Conservation (phyloP, 345 rosid species). For the Hypericum androsaemum region DNA sequence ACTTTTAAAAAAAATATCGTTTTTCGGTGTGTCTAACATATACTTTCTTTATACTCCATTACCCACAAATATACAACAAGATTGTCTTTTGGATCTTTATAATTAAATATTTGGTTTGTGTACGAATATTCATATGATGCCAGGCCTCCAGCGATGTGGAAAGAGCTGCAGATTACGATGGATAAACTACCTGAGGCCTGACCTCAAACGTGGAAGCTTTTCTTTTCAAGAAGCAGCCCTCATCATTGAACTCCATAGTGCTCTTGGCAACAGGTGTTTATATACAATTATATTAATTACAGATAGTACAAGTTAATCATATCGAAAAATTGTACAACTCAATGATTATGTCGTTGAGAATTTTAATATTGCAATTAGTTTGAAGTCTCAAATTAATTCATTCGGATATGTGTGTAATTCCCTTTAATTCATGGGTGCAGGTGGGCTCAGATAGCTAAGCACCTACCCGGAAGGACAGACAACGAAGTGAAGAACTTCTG, state of each 20-base stretch:
- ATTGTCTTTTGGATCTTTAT: not conserved
- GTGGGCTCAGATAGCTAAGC: slow-evolving; percentile 29
- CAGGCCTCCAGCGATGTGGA: slow-evolving; percentile 93
- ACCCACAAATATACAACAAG: no score
- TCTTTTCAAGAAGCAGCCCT: slow-evolving; percentile 90
- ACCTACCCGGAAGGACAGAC: slow-evolving; percentile 26
- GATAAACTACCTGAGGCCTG: slow-evolving; percentile 93
- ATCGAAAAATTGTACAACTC: no score
- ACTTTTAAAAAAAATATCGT: no score
- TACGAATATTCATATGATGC: not conserved
- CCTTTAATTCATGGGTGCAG: not conserved
- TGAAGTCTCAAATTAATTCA: not conserved
- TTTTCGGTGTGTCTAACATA: no score
- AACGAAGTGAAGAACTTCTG: slow-evolving; percentile 29
- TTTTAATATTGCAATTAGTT: not conserved
- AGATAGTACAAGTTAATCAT: no score
- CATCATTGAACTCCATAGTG: slow-evolving; percentile 85
- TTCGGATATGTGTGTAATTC: not conserved
- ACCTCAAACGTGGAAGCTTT: slow-evolving; percentile 91
- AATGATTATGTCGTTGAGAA: not conserved
- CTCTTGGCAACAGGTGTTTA: slow-evolving; percentile 77
- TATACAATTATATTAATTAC: no score
- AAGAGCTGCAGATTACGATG: slow-evolving; percentile 96
- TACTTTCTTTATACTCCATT: no score
- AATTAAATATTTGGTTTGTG: not conserved